Evolutionary conservation across 768 basidiomycete species (phyloP).

Genomic region (Pleurotus pulmonarius): DNA sequence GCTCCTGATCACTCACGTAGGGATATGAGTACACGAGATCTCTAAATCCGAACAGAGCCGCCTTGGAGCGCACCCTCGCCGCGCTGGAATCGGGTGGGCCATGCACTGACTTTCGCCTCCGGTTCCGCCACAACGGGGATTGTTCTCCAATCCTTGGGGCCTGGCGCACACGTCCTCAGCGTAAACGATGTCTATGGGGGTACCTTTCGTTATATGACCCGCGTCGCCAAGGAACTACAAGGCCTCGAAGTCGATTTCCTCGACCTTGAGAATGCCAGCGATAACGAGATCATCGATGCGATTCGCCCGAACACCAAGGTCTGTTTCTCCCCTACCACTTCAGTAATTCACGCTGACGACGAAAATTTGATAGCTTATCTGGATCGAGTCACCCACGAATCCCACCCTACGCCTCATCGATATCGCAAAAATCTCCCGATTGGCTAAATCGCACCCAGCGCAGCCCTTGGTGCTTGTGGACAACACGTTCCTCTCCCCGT

Average conservation of each 20-base stretch:
- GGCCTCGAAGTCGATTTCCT: constrained; percentile 73
- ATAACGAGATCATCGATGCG: constrained; percentile 60
- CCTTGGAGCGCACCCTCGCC: constrained; percentile 75
- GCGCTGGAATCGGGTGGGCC: constrained; percentile 74
- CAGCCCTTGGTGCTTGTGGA: constrained; percentile 84
- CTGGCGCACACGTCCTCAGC: constrained; percentile 74
- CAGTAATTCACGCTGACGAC: not conserved
- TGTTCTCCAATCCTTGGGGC: constrained; percentile 70
- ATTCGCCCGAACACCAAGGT: constrained; percentile 82
- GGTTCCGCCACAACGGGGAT: constrained; percentile 87
- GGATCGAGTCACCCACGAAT: constrained; percentile 96
- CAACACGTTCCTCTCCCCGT: constrained; percentile 93
- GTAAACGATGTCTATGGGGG: constrained; percentile 96
- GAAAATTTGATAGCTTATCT: constrained; percentile 59
- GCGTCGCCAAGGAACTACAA: constrained; percentile 60
- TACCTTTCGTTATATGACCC: constrained; percentile 79
- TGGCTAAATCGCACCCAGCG: constrained; percentile 61
- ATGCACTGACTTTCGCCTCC: constrained; percentile 78
- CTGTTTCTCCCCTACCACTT: constrained; percentile 14
- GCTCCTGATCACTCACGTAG: constrained; percentile 23
- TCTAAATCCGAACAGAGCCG: constrained; percentile 82
- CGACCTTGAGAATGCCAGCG: constrained; percentile 69
- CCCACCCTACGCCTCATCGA: constrained; percentile 87
- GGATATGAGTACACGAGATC: constrained; percentile 92
- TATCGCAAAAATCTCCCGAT: constrained; percentile 62